Base-by-base conservation (phyloP, 345 rosid genomes). In the Lepidium didymum region DNA sequence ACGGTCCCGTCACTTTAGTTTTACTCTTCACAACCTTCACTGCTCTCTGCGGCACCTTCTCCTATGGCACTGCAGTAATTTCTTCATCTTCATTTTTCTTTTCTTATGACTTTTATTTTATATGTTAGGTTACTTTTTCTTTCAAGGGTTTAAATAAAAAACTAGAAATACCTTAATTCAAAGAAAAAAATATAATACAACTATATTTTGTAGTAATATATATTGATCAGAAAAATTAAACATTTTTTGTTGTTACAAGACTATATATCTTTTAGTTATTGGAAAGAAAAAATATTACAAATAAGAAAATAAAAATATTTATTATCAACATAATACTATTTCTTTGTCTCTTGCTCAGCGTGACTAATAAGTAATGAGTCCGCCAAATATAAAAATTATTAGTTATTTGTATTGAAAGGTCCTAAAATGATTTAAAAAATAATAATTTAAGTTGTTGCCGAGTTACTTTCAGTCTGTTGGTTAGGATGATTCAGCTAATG, bases 51-150 rank as follows among this genome's bases (percentile, higher is more conserved):
- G 62, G 79, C 31, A 69, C 51, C 43, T 76, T 64, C 57, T 70
- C 75, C 31, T 76, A 64, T 76, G 79, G 79, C 62, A 56, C 67
- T 70, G 71, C 79, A 27, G 79, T 76, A 70, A 64, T 36, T 35
- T 41, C 56, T 51, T 40, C 54, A 37, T 61, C 52, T 56, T 47
- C 21, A 10, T 37, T 62, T 33, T 19, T 37, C 21, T 14, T 16
- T 21, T 19, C 3, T 1, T 27, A 19, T 19, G 21, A 1, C 21
- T 2, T 19, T 19, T 25, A 4, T 7, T 34, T 0, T 25, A 4
- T 37, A 3, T 3, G 5, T 41, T 14, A 29, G 33, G 33, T 57
- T 19, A 52, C 19, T 55, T 27, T 27, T 27, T 27, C 31, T 3
- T 27, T 27, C 31, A 13, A 40, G 1, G 43, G 12, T 40, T 12